Evolutionary conservation across 768 basidiomycete genomes (phyloP), one percentile per base, ranked within the genome.

Genomic region (Sutorius australiensis): DNA sequence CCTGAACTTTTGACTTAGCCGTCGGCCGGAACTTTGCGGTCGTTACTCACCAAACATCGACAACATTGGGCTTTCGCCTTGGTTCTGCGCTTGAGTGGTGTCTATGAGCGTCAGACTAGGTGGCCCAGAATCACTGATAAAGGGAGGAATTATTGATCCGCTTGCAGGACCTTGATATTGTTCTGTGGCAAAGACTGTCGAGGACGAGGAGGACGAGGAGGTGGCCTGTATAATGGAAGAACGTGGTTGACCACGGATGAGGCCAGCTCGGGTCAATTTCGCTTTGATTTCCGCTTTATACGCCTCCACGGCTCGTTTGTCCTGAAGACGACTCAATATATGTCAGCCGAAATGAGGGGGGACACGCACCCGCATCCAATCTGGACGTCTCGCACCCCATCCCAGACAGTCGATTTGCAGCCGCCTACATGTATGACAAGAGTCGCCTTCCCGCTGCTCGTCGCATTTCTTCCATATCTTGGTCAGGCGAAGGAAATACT

Each of bases 241-340:
- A 19, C 87, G 83, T 13, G 88, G 89, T 64, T 90, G 88, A 38
- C 89, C 89, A 32, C 89, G 85, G 60, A 92, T 90, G 64, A 89
- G 80, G 55, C 88, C 88, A 40, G 83, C 83, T 56, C 82, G 77
- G 38, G 86, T 84, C 50, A 92, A 77, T 64, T 90, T 86, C 31
- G 85, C 81, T 70, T 91, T 92, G 69, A 92, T 92, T 55, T 82
- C 80, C 17, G 86, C 87, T 70, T 91, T 91, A 77, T 91, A 92
- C 43, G 77, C 79, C 61, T 90, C 87, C 44, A 91, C 89, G 8
- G 81, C 81, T 57, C 84, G 82, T 71, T 92, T 92, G 68, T 92
- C 89, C 89, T 92, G 67, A 38, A 31, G 56, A 48, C 6, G 48
- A 32, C 52, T 67, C 50, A 67, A 58, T 48, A 55, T 51, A 53